Evolutionary conservation across 257 asterid genomes (phyloP), one percentile per base, ranked within the genome.

Genomic region (Nemophila menziesii): DNA sequence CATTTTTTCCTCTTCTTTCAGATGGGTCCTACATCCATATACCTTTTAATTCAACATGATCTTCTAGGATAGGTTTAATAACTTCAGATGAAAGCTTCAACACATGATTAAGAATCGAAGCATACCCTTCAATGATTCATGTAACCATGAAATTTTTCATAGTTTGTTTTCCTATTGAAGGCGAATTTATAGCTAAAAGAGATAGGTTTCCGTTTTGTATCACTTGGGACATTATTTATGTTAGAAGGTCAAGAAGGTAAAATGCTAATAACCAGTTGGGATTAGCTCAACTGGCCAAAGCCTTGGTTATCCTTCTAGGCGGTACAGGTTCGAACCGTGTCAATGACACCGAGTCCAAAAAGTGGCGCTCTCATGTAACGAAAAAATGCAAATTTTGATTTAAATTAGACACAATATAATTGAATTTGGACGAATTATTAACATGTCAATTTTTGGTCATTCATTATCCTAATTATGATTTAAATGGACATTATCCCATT

Each of bases 51-150:
- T 77, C 63, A 33, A 44, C 33, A 5, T 89, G 76, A 61, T 79
- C 73, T 36, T 56, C 63, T 51, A 65, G 56, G 55, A 74, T 60
- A 57, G 78, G 36, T 52, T 59, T 37, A 22, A 73, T 65, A 69
- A 75, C 92, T 71, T 82, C 96, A 14, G 99, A 82, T 36, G 96
- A 89, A 52, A 81, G 64, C 34, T 52, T 53, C 65, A 90, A 73
- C 58, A 86, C 63, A 45, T 67, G 73, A 60, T 82, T 90, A 72
- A 90, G 48, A 18, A 90, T 60, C 11, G 55, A 69, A 59, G 86
- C 74, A 64, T 90, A 90, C 43, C 93, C 94, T 46, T 78, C 82
- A 29, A 82, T 62, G 8, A 74, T 65, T 65, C 86, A 96, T 17
- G 79, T 65, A 44, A 75, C 96, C 92, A 90, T 74, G 29, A 85